Evolutionary conservation across 208 protist species (phyloP).

Genomic region (Tritrichomonas musculus): DNA sequence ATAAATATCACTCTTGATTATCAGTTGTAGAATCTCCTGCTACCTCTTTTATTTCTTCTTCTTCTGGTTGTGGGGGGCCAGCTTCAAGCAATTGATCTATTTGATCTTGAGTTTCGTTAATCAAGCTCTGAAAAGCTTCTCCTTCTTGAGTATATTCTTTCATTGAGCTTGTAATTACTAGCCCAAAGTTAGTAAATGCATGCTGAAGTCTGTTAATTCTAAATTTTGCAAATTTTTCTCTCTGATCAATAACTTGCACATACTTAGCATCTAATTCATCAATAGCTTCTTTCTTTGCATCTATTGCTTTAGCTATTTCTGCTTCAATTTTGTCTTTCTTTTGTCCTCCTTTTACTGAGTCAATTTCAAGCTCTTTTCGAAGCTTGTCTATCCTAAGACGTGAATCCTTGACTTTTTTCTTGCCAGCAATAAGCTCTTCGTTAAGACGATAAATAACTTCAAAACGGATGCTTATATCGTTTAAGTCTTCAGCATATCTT

Average conservation of each 20-base stretch:
- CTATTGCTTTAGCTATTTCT: background rate
- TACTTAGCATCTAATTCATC: background rate
- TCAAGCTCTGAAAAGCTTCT: no score
- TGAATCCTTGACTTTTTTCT: background rate
- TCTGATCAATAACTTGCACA: background rate
- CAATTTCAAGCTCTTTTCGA: background rate
- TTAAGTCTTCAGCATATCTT: background rate
- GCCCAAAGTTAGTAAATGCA: background rate
- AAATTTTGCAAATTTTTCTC: background rate
- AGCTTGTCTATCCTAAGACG: background rate
- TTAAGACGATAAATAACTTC: background rate
- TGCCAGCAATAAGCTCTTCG: background rate
- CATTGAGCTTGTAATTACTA: background rate
- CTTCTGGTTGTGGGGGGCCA: no score
- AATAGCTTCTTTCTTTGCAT: background rate
- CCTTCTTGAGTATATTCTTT: no score
- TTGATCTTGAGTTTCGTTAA: no score
- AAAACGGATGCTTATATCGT: background rate
- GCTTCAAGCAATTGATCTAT: no score
- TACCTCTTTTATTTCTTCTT: no score
- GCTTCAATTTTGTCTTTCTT: background rate
- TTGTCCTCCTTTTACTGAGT: background rate
- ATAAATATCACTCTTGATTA: no score
- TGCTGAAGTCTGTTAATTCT: background rate
- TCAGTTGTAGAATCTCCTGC: no score